Evolutionary conservation across 2,329 filamentous ascomycete genomes (phyloP), one percentile per base, ranked within the genome.

Genomic region (Fusarium pseudonygamai): DNA sequence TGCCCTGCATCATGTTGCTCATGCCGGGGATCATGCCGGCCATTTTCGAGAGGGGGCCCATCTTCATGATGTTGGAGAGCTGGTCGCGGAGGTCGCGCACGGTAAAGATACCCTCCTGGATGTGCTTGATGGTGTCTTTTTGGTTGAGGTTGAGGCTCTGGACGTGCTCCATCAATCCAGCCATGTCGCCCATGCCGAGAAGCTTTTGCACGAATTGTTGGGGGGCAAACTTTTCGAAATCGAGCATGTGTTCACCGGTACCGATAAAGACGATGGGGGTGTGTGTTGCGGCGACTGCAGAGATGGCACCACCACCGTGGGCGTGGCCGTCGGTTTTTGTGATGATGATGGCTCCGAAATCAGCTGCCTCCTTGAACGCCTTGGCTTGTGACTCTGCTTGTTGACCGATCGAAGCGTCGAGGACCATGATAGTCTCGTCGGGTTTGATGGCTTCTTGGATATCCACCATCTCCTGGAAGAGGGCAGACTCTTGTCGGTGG

Each of bases 111-210:
- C 96, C 96, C 79, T 98, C 96, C 12, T 94, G 93, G 75, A 99
- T 97, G 85, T 99, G 96, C 86, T 99, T 99, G 88, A 99, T 98
- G 7, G 96, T 98, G 78, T 98, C 96, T 84, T 99, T 98, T 76
- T 98, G 96, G 82, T 98, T 95, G 56, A 98, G 89, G 81, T 97
- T 98, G 58, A 99, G 89, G 37, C 93, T 94, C 81, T 99, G 96
- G 3, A 99, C 96, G 80, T 99, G 96, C 83, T 99, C 96, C 16
- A 99, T 93, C 37, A 99, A 84, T 1, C 96, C 96, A 32, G 93
- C 92, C 87, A 99, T 97, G 79, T 99, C 96, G 50, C 96, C 96
- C 95, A 98, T 98, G 57, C 96, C 96, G 20, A 99, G 87, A 12
- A 99, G 86, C 83, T 98, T 99, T 75, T 93, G 93, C 50, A 99